phyloP scores from a whole-genome alignment of 192 early-diverging fungal species.

The Rhizophlyctis rosea region DNA sequence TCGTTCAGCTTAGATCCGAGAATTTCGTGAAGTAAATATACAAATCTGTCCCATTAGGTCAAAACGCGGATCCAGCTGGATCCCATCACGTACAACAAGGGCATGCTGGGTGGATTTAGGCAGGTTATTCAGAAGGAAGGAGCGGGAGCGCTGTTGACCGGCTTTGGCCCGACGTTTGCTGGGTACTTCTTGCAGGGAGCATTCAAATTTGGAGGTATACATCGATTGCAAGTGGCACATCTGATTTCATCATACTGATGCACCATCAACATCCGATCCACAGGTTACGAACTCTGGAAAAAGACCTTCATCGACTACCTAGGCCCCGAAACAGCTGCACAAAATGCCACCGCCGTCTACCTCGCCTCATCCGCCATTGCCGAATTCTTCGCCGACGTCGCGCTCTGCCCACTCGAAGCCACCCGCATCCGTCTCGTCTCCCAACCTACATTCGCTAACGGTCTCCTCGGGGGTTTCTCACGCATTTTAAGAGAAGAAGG shows the following conservation, averaged over 20 bases:
- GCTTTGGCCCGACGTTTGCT: constrained; percentile 70
- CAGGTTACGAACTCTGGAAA: not conserved
- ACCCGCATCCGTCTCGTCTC: constrained; percentile 73
- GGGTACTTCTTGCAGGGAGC: constrained; percentile 81
- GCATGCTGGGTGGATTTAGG: constrained; percentile 26
- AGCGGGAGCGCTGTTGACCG: constrained; percentile 65
- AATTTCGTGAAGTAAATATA: too few species aligned
- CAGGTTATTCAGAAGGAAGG: constrained; percentile 55
- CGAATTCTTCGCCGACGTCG: constrained; percentile 76
- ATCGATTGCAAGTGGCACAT: too few species aligned
- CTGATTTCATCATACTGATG: constrained; percentile 23
- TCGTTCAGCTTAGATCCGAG: too few species aligned
- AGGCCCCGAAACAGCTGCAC: constrained; percentile 51
- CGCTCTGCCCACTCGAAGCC: constrained; percentile 70
- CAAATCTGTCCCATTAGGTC: constrained; percentile 18
- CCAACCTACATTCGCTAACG: constrained; percentile 61
- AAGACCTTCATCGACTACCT: constrained; percentile 17
- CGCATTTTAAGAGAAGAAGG: constrained; percentile 65
- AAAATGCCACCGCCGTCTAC: constrained; percentile 66
- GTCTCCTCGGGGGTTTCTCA: constrained; percentile 58
- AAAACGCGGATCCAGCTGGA: constrained; percentile 75
- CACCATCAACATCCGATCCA: not conserved
- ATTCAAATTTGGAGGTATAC: constrained; percentile 83
- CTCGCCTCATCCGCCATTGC: constrained; percentile 61
- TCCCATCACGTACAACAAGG: constrained; percentile 32